phyloP scores from a whole-genome alignment of 805 yeast species.

The Metschnikowia koreensis region DNA sequence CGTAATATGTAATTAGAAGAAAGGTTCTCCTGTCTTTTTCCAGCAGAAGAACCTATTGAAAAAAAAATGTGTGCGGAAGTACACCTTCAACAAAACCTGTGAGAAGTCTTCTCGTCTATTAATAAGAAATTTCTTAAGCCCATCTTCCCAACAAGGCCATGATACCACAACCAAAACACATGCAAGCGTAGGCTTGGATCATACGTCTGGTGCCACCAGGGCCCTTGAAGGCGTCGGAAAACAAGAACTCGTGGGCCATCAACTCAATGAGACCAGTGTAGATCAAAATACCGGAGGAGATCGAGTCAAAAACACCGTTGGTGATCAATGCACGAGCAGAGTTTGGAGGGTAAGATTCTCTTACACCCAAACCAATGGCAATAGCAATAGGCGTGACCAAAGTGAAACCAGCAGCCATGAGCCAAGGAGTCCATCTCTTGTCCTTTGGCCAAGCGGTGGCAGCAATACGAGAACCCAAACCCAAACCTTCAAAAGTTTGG shows the following conservation, averaged over 20 bases:
- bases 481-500: slow-evolving; percentile 84
- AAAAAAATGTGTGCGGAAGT: too few relatives aligned
- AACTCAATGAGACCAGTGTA: slow-evolving; percentile 38
- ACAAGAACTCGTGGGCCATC: slow-evolving; percentile 41
- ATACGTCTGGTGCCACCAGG: slow-evolving; percentile 20
- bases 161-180: slow-evolving; percentile 28
- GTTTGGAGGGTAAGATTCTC: slow-evolving; percentile 32
- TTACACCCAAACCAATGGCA: slow-evolving; percentile 37
- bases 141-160: slow-evolving; percentile 37
- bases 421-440: slow-evolving; percentile 49
- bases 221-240: slow-evolving; percentile 27
- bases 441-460: slow-evolving; percentile 51
- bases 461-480: slow-evolving; percentile 76
- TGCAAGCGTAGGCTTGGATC: slow-evolving; percentile 24
- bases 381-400: slow-evolving; percentile 35
- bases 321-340: slow-evolving; percentile 33
- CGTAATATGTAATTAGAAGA: too few relatives aligned
- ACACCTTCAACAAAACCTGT: too few relatives aligned
- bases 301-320: slow-evolving; percentile 34
- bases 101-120: not conserved
- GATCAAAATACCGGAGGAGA: slow-evolving; percentile 35
- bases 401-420: slow-evolving; percentile 29
- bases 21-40: too few relatives aligned
- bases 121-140: slow-evolving; percentile 21
- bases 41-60: too few relatives aligned